phyloP scores from a whole-genome alignment of 345 rosid genomes.

The Camelina laxa region DNA sequence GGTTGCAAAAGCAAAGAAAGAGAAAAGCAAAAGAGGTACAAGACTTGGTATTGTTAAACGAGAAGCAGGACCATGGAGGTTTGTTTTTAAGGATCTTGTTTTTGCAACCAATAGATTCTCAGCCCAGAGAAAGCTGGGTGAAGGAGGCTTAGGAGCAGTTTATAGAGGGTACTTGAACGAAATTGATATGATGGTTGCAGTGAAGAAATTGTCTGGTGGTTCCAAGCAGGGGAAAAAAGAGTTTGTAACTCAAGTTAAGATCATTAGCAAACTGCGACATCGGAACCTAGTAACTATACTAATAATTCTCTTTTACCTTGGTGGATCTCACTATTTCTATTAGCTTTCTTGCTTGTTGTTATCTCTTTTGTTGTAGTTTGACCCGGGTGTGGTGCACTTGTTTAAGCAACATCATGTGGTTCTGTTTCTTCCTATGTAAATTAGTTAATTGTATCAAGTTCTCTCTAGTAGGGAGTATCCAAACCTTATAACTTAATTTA shows the following conservation, averaged over 20 bases:
- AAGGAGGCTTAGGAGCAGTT: conserved; percentile 50
- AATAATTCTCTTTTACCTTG: no score
- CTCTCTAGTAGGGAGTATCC: no score
- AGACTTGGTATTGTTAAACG: conserved; percentile 39
- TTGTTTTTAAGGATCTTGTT: conserved; percentile 44
- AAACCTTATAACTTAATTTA: no score
- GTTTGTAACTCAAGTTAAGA: conserved; percentile 50
- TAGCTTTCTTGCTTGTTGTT: no score
- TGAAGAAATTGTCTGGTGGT: conserved; percentile 49
- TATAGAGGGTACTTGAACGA: conserved; percentile 43
- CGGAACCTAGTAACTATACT: conserved; percentile 39
- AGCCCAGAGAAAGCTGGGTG: conserved; percentile 46
- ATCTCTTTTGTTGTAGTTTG: no score
- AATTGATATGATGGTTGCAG: conserved; percentile 43
- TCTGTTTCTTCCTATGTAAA: no score
- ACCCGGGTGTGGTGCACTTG: no score
- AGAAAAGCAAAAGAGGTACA: background rate
- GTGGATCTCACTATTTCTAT: no score
- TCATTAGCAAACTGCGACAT: conserved; percentile 48
- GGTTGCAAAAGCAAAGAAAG: conserved; percentile 25
- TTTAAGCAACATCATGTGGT: no score
- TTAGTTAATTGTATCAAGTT: no score
- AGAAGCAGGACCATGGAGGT: conserved; percentile 48
- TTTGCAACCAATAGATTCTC: conserved; percentile 51
- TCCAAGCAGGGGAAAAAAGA: conserved; percentile 53